Conservation (phyloP, 1,284 basidiomycete species). For the Heterobasidion irregulare region DNA sequence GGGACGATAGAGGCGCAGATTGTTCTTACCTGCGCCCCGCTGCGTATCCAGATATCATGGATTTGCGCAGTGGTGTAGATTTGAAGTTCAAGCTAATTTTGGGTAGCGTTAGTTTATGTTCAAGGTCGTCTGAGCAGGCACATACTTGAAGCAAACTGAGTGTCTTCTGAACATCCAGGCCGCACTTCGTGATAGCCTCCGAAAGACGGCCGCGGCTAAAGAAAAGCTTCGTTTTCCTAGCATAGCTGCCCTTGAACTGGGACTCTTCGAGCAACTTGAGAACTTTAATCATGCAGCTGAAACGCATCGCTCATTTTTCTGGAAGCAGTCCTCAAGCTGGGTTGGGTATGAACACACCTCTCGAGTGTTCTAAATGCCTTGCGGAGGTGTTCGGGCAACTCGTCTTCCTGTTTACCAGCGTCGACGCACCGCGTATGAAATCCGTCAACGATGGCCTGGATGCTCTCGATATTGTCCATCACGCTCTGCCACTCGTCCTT, state of each 20-base stretch:
- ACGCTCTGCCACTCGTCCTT: conserved; percentile 6
- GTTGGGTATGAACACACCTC: neutral
- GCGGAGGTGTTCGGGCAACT: conserved; percentile 6
- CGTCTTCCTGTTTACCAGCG: neutral
- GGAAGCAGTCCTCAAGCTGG: neutral
- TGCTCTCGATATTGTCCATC: conserved; percentile 6
- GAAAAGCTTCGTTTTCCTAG: too few species aligned
- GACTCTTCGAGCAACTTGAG: too few species aligned
- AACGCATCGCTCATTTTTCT: too few species aligned
- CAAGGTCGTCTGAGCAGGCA: neutral
- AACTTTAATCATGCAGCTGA: too few species aligned
- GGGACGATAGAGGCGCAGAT: too few species aligned
- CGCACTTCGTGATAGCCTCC: too few species aligned
- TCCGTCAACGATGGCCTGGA: conserved; percentile 5
- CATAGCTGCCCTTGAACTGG: too few species aligned
- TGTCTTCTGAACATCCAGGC: neutral
- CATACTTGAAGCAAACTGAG: neutral
- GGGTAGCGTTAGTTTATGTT: neutral
- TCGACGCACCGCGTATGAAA: conserved; percentile 1
- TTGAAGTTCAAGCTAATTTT: neutral
- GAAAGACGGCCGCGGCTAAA: too few species aligned
- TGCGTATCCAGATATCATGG: too few species aligned
- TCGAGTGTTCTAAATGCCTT: conserved; percentile 5
- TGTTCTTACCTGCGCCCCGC: too few species aligned
- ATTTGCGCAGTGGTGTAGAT: too few species aligned